Evolutionary conservation across 208 protist species (phyloP).

Genomic region (Acanthamoeba quina): DNA sequence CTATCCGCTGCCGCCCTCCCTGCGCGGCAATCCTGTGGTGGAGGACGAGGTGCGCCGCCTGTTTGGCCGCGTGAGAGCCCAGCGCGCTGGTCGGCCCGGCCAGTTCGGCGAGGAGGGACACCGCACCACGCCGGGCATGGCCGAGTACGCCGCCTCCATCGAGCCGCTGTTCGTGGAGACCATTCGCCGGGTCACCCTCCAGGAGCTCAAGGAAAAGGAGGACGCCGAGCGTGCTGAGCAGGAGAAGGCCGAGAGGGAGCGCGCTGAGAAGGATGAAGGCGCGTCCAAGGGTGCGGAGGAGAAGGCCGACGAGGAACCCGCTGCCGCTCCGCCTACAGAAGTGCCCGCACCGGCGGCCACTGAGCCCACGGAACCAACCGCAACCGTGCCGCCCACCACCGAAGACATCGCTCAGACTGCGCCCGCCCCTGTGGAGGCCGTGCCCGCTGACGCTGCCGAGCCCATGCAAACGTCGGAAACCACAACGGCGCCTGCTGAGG

Average conservation of each 20-base stretch:
- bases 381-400: slow-evolving; percentile 8
- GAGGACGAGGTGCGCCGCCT: slow-evolving; percentile 64
- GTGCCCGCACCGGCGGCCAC: background rate
- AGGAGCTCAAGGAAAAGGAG: slow-evolving; percentile 50
- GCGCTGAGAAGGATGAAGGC: slow-evolving; percentile 1
- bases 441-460: background rate
- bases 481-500: background rate
- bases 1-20: slow-evolving; percentile 3
- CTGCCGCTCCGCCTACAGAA: background rate
- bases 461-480: background rate
- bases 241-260: slow-evolving; percentile 1
- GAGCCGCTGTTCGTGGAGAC: slow-evolving; percentile 58
- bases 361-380: background rate
- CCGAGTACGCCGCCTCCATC: slow-evolving; percentile 49
- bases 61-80: background rate
- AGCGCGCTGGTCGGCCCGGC: background rate
- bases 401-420: background rate
- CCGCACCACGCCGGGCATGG: slow-evolving; percentile 25
- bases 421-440: background rate
- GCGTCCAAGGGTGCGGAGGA: slow-evolving; percentile 25
- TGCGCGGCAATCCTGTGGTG: slow-evolving; percentile 14
- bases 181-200: slow-evolving; percentile 1
- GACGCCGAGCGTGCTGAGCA: slow-evolving; percentile 4
- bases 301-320: background rate
- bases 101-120: slow-evolving; percentile 2